Conservation (phyloP, 2,329 filamentous ascomycete genomes). For the Plectosphaerella plurivora region DNA sequence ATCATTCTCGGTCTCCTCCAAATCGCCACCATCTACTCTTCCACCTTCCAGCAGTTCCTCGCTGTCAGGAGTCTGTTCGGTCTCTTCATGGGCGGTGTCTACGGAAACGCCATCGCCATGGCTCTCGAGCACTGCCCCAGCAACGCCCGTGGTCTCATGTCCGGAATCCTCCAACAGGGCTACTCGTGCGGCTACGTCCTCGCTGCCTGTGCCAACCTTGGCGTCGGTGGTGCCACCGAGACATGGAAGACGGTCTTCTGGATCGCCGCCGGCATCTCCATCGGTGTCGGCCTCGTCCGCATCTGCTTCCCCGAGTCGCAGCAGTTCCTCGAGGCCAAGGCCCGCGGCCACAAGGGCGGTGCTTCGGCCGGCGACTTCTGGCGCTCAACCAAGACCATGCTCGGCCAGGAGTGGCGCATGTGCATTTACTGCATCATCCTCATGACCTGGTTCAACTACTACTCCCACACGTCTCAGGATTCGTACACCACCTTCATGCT, state of each 20-base stretch:
- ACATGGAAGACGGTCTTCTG: conserved; percentile 76
- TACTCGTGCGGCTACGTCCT: conserved; percentile 78
- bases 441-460: conserved; percentile 74
- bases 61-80: conserved; percentile 70
- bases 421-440: conserved; percentile 72
- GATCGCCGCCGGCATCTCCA: conserved; percentile 64
- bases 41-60: conserved; percentile 70
- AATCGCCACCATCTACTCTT: conserved; percentile 72
- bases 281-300: conserved; percentile 63
- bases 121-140: conserved; percentile 67
- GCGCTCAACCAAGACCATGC: conserved; percentile 64
- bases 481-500: conserved; percentile 80
- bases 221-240: conserved; percentile 58
- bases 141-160: conserved; percentile 73
- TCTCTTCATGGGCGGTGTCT: conserved; percentile 77
- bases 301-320: conserved; percentile 68
- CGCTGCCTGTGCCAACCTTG: conserved; percentile 70
- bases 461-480: conserved; percentile 77
- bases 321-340: conserved; percentile 69
- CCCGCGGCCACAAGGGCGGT: conserved; percentile 44
- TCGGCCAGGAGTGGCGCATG: conserved; percentile 69
- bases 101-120: conserved; percentile 75
- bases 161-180: conserved; percentile 76
- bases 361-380: conserved; percentile 54
- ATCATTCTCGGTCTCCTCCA: conserved; percentile 62